Evolutionary conservation across 441 rosid genomes (phyloP).

Genomic region (Brassica balearica): DNA sequence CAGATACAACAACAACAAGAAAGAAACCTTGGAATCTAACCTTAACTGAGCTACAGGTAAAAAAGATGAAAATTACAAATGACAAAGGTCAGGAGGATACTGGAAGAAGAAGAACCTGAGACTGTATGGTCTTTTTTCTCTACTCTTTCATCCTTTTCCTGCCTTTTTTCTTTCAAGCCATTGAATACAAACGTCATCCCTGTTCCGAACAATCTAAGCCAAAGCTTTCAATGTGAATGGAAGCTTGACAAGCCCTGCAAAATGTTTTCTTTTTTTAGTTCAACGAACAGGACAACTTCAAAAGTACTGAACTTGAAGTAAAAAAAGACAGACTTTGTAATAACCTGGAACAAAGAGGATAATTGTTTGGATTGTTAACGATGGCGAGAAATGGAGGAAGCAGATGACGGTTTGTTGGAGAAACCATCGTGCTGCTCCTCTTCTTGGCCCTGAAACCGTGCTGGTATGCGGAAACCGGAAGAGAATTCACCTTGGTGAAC

Average conservation of each 20-base stretch:
- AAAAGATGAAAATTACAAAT: slow-evolving; percentile 46
- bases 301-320: slow-evolving; percentile 25
- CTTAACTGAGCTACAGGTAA: slow-evolving; percentile 38
- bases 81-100: slow-evolving; percentile 44
- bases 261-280: slow-evolving; percentile 5
- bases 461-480: slow-evolving; percentile 81
- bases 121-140: slow-evolving; percentile 45
- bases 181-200: slow-evolving; percentile 52
- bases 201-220: slow-evolving; percentile 36
- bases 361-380: slow-evolving; percentile 49
- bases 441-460: slow-evolving; percentile 88
- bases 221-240: slow-evolving; percentile 34
- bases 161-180: slow-evolving; percentile 47
- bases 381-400: slow-evolving; percentile 89
- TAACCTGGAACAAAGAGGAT: slow-evolving; percentile 52
- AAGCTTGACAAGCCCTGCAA: slow-evolving; percentile 33
- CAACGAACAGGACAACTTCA: slow-evolving; percentile 11
- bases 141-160: slow-evolving; percentile 26
- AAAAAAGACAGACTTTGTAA: slow-evolving; percentile 16
- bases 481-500: slow-evolving; percentile 62
- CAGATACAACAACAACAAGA: slow-evolving; percentile 34
- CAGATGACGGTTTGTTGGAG: slow-evolving; percentile 76
- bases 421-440: slow-evolving; percentile 90
- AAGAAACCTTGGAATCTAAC: slow-evolving; percentile 27
- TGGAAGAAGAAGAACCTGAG: slow-evolving; percentile 63